phyloP scores from a whole-genome alignment of 768 basidiomycete species.

The Lyophyllum decastes region DNA sequence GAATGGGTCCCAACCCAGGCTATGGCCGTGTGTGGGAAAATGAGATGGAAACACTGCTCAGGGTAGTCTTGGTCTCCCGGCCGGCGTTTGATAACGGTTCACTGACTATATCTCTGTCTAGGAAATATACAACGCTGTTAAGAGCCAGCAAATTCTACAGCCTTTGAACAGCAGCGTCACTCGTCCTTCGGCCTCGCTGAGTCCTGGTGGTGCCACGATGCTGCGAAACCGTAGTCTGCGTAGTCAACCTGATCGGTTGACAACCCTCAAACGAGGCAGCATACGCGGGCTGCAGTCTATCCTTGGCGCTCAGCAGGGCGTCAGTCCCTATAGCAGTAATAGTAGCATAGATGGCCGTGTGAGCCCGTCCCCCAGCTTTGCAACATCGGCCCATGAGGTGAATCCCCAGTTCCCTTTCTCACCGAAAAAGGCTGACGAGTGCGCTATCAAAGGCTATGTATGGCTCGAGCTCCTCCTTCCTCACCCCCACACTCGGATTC shows the following conservation, averaged over 20 bases:
- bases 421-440: slow-evolving; percentile 3
- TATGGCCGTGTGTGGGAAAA: slow-evolving; percentile 78
- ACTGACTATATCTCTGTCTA: slow-evolving; percentile 27
- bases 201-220: slow-evolving; percentile 50
- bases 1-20: slow-evolving; percentile 29
- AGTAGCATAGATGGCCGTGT: slow-evolving; percentile 83
- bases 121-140: slow-evolving; percentile 96
- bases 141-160: slow-evolving; percentile 87
- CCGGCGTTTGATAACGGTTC: neutral
- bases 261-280: slow-evolving; percentile 85
- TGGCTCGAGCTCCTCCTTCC: slow-evolving; percentile 66
- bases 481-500: slow-evolving; percentile 90
- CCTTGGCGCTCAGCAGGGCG: slow-evolving; percentile 60
- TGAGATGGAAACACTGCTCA: slow-evolving; percentile 85
- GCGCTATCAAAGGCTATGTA: slow-evolving; percentile 50
- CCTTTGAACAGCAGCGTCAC: slow-evolving; percentile 55
- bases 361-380: slow-evolving; percentile 95
- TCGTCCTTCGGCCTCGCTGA: slow-evolving; percentile 59
- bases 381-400: slow-evolving; percentile 86
- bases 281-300: slow-evolving; percentile 88
- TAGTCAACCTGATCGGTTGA: slow-evolving; percentile 68
- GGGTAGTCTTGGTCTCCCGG: slow-evolving; percentile 47
- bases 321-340: slow-evolving; percentile 83
- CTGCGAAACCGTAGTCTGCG: slow-evolving; percentile 76
- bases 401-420: slow-evolving; percentile 14